These are phyloP conservation scores for Tribonema minus DNA, from an alignment of 108 stramenopile genomes.

Conservation along the genomic window DNA sequence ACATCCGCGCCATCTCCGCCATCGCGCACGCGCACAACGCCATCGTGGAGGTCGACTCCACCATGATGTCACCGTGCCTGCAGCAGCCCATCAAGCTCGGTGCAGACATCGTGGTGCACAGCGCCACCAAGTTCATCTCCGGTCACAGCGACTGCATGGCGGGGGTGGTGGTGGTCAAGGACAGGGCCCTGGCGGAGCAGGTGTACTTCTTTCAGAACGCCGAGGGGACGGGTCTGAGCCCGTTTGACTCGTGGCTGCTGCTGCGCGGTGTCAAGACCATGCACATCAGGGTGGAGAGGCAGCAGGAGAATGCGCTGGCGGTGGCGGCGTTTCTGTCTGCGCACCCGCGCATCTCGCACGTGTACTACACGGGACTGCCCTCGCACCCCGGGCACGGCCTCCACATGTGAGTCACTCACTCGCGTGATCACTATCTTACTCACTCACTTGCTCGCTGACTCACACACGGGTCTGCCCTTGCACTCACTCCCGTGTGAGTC, in stretches of 20 bases:
- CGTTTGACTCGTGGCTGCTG: slow-evolving; percentile 81
- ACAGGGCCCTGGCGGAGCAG: slow-evolving; percentile 60
- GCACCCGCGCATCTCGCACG: slow-evolving; percentile 33
- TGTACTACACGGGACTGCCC: slow-evolving; percentile 46
- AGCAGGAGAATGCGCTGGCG: slow-evolving; percentile 33
- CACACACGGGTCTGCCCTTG: too few relatives aligned
- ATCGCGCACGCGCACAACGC: slow-evolving; percentile 57
- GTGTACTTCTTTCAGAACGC: slow-evolving; percentile 75
- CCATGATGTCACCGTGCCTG: slow-evolving; percentile 82
- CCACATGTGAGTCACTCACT: too few relatives aligned
- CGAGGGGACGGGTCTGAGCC: slow-evolving; percentile 78
- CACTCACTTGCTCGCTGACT: too few relatives aligned
- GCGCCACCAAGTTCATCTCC: slow-evolving; percentile 80
- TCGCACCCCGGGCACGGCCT: slow-evolving; percentile 42
- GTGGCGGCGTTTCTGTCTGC: slow-evolving; percentile 32
- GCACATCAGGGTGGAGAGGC: slow-evolving; percentile 73
- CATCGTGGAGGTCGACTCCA: slow-evolving; percentile 82
- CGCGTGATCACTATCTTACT: too few relatives aligned
- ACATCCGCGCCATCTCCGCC: slow-evolving; percentile 64
- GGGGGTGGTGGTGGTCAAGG: slow-evolving; percentile 72
- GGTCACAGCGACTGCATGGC: slow-evolving; percentile 83
- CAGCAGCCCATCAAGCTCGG: slow-evolving; percentile 78
- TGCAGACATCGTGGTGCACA: slow-evolving; percentile 75
- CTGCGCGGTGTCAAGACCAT: slow-evolving; percentile 81
- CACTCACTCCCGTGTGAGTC: too few relatives aligned